Evolutionary conservation across 164 flowering plant species (phyloP), one percentile per base, ranked within the genome.

Genomic region (Saururus chinensis): DNA sequence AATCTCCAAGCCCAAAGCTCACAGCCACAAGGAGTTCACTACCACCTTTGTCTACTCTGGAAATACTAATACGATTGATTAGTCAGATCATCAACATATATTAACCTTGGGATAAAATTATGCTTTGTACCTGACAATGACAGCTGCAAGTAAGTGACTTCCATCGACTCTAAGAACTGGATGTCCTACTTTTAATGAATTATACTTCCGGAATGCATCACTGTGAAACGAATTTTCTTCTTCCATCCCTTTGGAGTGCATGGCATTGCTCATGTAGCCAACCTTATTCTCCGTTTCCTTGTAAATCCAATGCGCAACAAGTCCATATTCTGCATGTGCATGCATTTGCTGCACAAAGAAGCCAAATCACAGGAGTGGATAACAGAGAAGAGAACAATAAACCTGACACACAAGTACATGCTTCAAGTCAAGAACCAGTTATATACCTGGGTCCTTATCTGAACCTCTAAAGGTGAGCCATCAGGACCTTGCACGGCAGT

Each of bases 281-380:
- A 76, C 66, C 55, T 70, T 69, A 71, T 61, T 80, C 59, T 74
- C 96, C 42, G 84, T 69, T 80, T 92, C 98, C 67, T 92, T 92
- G 63, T 92, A 92, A 64, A 92, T 95, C 98, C 98, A 92, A 68
- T 92, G 98, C 22, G 98, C 98, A 66, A 96, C 98, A 73, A 85
- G 84, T 59, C 98, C 98, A 77, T 84, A 90, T 71, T 92, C 98
- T 61, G 98, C 98, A 78, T 87, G 76, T 66, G 87, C 95, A 65
- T 92, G 98, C 98, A 92, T 92, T 68, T 82, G 80, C 98, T 92
- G 59, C 70, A 70, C 40, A 42, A 26, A 61, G 12, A 41, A 23
- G 64, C 26, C 16, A 45, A 35, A 55, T 56, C 22, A 57, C 41
- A 55, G 19, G 49, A n/a, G 60, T 16, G 45, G 41, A 40, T 20